These are phyloP conservation scores for Xylaria sp. DNA, from an alignment of 2,329 filamentous ascomycete species.

Conservation along the genomic window DNA sequence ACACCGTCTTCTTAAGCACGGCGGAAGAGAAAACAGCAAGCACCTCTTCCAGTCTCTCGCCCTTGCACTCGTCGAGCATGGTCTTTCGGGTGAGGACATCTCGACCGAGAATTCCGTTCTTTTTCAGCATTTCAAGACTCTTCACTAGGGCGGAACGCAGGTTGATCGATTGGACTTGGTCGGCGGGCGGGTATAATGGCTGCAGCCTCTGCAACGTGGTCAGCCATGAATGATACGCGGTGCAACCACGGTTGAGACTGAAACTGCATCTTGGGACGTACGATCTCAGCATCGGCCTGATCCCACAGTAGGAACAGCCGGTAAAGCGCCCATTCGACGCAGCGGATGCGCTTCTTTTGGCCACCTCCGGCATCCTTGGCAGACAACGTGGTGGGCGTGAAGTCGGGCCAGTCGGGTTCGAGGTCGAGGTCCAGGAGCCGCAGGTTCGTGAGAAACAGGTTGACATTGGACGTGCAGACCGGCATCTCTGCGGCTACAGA, in stretches of 20 bases:
- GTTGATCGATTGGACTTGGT: constrained; percentile 86
- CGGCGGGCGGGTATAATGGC: constrained; percentile 84
- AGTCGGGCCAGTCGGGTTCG: constrained; percentile 71
- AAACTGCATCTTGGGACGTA: constrained; percentile 35
- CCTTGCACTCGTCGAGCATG: constrained; percentile 94
- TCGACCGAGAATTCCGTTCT: constrained; percentile 73
- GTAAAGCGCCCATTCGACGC: constrained; percentile 87
- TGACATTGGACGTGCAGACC: constrained; percentile 47
- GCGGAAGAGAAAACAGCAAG: constrained; percentile 77
- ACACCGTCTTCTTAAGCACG: constrained; percentile 66
- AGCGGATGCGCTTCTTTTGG: constrained; percentile 75
- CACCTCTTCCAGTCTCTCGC: constrained; percentile 82
- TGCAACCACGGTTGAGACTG: not conserved
- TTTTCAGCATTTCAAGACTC: constrained; percentile 79
- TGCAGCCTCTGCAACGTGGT: constrained; percentile 66
- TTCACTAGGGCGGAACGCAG: constrained; percentile 78
- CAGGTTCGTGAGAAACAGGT: constrained; percentile 76
- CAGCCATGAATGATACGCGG: not conserved
- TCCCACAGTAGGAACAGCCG: constrained; percentile 83
- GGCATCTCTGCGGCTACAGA: constrained; percentile 19
- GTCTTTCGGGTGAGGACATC: constrained; percentile 83
- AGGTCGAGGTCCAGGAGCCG: constrained; percentile 75
- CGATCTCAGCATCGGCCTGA: constrained; percentile 65
- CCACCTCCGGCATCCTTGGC: constrained; percentile 61
- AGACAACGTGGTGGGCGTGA: constrained; percentile 65